Evolutionary conservation across 1,284 basidiomycete species (phyloP), one percentile per base, ranked within the genome.

Genomic region (Sporisorium graminicola): DNA sequence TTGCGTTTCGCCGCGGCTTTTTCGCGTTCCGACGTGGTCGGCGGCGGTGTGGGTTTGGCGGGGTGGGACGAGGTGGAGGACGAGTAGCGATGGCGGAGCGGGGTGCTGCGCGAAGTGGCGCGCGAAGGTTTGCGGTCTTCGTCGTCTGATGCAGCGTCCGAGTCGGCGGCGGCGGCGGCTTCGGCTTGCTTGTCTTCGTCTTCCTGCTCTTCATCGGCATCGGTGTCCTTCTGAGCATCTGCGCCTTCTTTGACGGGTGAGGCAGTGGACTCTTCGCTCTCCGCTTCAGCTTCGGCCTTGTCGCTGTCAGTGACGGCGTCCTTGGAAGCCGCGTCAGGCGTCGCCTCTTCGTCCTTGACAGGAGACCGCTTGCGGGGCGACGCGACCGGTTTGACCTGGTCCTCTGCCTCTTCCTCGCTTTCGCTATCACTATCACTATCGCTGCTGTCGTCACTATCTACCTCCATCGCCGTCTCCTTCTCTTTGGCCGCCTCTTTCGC

Each of bases 1-100:
- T 80, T 83, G 54, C 81, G 67, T 54, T 78, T 78, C n/a, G 56
- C 54, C 2, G 60, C 59, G 0, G 72, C 66, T 60, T 69, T 69
- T 46, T 81, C 73, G 8, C 68, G 55, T n/a, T 76, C 64, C 16
- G 71, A 35, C 2, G 64, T 37, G 5, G 64, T 10, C 16, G 35
- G 33, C 2, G 70, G 27, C 1, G 68, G 42, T 1, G 55, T 53
- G 44, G 58, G 57, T 33, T 49, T 58, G 47, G 50, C 29, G 1
- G 55, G 16, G 20, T 50, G 56, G 1, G 47, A 37, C 18, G 42
- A 10, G 55, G n/a, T 22, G 27, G 55, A 26, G 5, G 56, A 50
- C 9, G 37, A 43, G 9, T 22, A 31, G 3, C 46, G 46, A 2
- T 27, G 56, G 4, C 35, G 31, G 18, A 55, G 24, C 1, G 49